These are phyloP conservation scores for Sordariomycetes sp. DNA, from an alignment of 2,329 filamentous ascomycete genomes.

Conservation along the genomic window DNA sequence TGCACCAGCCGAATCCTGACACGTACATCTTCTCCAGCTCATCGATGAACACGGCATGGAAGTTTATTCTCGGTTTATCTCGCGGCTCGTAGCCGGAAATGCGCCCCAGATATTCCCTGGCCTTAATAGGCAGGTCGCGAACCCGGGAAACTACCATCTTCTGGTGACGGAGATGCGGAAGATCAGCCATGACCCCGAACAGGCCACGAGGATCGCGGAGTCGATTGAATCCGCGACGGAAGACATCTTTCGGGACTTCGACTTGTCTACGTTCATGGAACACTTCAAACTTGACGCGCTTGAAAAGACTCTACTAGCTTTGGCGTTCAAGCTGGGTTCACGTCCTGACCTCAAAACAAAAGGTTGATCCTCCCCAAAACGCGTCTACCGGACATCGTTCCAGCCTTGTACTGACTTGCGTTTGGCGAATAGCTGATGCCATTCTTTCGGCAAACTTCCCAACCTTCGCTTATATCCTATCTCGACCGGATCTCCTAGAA, in stretches of 20 bases:
- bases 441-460: conserved; percentile 73
- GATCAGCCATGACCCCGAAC: conserved; percentile 66
- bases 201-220: conserved; percentile 86
- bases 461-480: conserved; percentile 67
- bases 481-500: conserved; percentile 49
- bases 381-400: conserved; percentile 1
- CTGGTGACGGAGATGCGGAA: conserved; percentile 79
- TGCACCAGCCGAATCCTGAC: neutral
- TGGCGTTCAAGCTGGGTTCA: conserved; percentile 77
- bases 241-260: conserved; percentile 91
- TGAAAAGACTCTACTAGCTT: conserved; percentile 75
- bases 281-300: conserved; percentile 90
- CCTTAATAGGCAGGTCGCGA: conserved; percentile 60
- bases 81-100: conserved; percentile 84
- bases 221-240: conserved; percentile 84
- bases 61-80: conserved; percentile 92
- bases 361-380: conserved; percentile 40
- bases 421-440: conserved; percentile 58
- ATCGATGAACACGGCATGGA: conserved; percentile 99
- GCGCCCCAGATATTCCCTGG: conserved; percentile 83
- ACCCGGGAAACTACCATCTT: conserved; percentile 73
- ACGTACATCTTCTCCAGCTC: conserved; percentile 44
- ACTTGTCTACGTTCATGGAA: conserved; percentile 89
- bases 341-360: conserved; percentile 79
- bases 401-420: conserved; percentile 5